Evolutionary conservation across 139 green algal genomes (phyloP), one percentile per base, ranked within the genome.

Genomic region (Mesotaenium endlicherianum): DNA sequence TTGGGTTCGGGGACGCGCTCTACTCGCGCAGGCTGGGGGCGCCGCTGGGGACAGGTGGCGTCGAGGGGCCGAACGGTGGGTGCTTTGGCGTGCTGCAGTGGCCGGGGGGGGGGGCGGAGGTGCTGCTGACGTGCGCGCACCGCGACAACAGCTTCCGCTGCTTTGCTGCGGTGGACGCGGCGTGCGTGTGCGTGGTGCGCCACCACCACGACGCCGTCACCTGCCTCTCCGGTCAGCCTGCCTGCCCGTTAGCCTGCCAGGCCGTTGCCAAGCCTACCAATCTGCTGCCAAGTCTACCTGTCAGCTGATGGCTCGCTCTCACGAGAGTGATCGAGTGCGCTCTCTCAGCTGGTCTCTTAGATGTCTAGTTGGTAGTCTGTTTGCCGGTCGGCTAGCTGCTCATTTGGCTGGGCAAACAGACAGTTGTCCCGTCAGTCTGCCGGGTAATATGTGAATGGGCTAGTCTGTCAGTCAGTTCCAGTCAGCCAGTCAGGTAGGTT

Each of bases 131-230:
- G 11, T 69, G 79, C 31, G 68, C 40, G 26, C 80, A 86, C 70
- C 82, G 80, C 70, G 80, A 86, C 69, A 81, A 86, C 49, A 81
- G 45, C 57, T 86, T 86, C 80, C 80, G 72, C 11, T 68, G 71
- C 55, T 26, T 74, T 20, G 68, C 68, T 6, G 14, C 53, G n/a
- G 44, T 39, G 0, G 80, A 82, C 30, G 80, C 70, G 5, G 49
- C 38, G 31, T 14, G 91, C 50, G 80, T 93, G 55, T 90, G 93
- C 81, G 86, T 45, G 57, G 43, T 92, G 58, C 75, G 31, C 20
- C 82, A 82, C 38, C 92, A 94, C 89, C 90, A 91, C 50, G 92
- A 94, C 79, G 75, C 87, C 0, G 81, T 93, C 50, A 94, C 91
- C 57, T 94, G 92, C 70, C 39, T 94, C 34, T 60, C 75, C 8